Percentiles rank a stretch among this genome's conserved stretches.
phyloP scores from a whole-genome alignment of 164 flowering plant species.

The Aristolochia contorta region DNA sequence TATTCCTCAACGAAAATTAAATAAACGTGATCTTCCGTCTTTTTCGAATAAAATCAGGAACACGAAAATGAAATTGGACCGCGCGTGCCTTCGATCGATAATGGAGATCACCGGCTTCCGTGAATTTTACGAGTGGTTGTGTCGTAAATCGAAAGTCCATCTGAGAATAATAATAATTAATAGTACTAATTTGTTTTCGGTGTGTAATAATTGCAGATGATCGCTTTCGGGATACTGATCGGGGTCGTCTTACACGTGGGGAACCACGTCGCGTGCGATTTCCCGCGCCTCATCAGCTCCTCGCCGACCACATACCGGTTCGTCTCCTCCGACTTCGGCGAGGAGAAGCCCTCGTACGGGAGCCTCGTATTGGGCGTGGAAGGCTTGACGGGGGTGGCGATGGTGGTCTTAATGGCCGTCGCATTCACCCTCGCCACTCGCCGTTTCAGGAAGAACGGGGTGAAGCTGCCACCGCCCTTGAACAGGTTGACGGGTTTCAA shows the following conservation, averaged over 20 bases:
- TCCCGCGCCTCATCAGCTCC: slow-evolving; percentile 52
- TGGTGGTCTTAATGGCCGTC: slow-evolving; percentile 67
- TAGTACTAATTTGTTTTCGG: neutral
- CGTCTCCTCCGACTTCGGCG: slow-evolving; percentile 50
- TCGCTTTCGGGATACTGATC: slow-evolving; percentile 52
- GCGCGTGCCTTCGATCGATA: no score
- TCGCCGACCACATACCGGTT: slow-evolving; percentile 42
- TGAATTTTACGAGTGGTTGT: no score
- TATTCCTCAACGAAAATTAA: no score
- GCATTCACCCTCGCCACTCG: slow-evolving; percentile 63
- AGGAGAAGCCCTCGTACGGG: slow-evolving; percentile 44
- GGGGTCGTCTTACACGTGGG: slow-evolving; percentile 71
- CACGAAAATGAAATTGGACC: no score
- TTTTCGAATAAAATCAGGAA: no score
- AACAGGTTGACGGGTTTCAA: slow-evolving; percentile 87
- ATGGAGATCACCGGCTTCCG: no score
- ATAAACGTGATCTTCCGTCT: no score
- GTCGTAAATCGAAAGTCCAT: no score
- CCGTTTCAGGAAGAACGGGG: slow-evolving; percentile 47
- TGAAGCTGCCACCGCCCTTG: slow-evolving; percentile 66
- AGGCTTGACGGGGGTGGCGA: slow-evolving; percentile 64
- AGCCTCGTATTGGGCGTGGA: slow-evolving; percentile 41
- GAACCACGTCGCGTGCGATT: slow-evolving; percentile 70
- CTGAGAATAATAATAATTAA: no score
- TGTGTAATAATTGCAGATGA: slow-evolving; percentile 30